A percentile compares a stretch with the other conserved stretches of the same genome.
Evolutionary conservation across 1,284 basidiomycete genomes (phyloP).

Genomic region (Cystobasidiaceae sp.): DNA sequence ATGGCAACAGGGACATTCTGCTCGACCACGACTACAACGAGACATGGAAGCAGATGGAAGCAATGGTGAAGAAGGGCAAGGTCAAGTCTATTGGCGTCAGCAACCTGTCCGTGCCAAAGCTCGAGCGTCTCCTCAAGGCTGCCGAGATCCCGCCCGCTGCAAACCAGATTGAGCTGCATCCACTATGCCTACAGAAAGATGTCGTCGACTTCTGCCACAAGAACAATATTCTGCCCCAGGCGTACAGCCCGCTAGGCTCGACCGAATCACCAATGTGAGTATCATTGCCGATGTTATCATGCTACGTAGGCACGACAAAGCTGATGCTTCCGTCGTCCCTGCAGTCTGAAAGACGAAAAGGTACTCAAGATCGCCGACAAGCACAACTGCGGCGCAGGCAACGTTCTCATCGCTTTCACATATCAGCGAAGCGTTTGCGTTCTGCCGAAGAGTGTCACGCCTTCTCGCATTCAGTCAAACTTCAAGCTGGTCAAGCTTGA

Average conservation of each 20-base stretch:
- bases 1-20: conserved; percentile 55
- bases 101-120: conserved; percentile 50
- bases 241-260: conserved; percentile 79
- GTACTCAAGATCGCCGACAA: conserved; percentile 54
- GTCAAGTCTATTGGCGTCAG: conserved; percentile 63
- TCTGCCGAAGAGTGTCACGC: conserved; percentile 73
- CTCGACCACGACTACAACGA: conserved; percentile 49
- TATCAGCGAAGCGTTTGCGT: conserved; percentile 57
- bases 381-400: conserved; percentile 57
- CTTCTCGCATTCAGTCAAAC: conserved; percentile 66
- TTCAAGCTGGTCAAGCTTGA: conserved; percentile 61
- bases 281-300: conserved; percentile 47
- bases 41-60: conserved; percentile 44
- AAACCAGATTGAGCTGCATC: conserved; percentile 82
- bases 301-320: no score
- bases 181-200: conserved; percentile 63
- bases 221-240: conserved; percentile 67
- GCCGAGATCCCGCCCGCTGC: conserved; percentile 67
- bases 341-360: conserved; percentile 56
- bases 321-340: no score
- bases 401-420: conserved; percentile 62
- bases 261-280: conserved; percentile 60
- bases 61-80: conserved; percentile 54
- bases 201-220: conserved; percentile 62
- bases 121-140: conserved; percentile 17